These are phyloP conservation scores for Ascoidea asiatica DNA, from an alignment of 805 yeast genomes.

Conservation along the genomic window DNA sequence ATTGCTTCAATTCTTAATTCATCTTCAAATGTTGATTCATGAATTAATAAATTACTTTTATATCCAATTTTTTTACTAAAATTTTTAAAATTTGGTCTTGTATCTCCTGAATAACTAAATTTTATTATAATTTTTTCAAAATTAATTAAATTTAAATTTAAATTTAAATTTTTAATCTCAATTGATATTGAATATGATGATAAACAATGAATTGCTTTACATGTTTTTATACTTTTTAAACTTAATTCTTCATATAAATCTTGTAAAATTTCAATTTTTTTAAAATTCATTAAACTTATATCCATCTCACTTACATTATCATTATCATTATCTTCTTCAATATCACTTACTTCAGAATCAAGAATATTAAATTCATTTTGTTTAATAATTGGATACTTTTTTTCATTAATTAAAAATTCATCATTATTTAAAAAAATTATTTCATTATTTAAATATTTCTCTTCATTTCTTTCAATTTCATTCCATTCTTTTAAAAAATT, in stretches of 20 bases:
- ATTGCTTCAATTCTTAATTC: constrained; percentile 65
- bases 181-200: constrained; percentile 65
- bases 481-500: constrained; percentile 62
- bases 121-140: constrained; percentile 32
- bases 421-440: too few species aligned
- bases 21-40: constrained; percentile 88
- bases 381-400: background rate
- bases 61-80: constrained; percentile 54
- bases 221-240: constrained; percentile 35
- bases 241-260: constrained; percentile 27
- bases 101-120: constrained; percentile 88
- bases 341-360: background rate
- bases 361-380: background rate
- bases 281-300: constrained; percentile 8
- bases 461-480: constrained; percentile 34
- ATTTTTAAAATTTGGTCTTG: constrained; percentile 56
- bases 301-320: constrained; percentile 14
- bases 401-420: too few species aligned
- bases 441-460: too few species aligned
- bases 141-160: constrained; percentile 54
- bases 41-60: constrained; percentile 63
- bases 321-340: background rate
- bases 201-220: constrained; percentile 75
- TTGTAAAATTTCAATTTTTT: constrained; percentile 13
- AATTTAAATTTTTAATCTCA: constrained; percentile 31